Conservation (phyloP, 345 rosid species). For the Nephelium lappaceum region DNA sequence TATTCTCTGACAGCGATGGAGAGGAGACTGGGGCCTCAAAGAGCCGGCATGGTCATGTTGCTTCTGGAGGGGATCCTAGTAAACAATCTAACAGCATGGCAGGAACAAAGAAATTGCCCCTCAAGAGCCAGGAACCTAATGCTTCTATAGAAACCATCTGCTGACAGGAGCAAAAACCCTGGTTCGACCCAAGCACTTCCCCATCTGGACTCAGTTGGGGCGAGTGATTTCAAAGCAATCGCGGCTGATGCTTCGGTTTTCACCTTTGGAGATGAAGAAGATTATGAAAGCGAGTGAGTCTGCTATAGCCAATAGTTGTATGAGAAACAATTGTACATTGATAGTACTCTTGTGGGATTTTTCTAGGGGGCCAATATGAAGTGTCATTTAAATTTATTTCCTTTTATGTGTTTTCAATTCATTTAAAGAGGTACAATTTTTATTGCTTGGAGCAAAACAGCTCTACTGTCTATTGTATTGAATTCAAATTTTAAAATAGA, state of each 20-base stretch:
- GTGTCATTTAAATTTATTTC: neutral
- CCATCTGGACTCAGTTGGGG: slow-evolving; percentile 28
- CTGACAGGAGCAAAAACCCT: slow-evolving; percentile 28
- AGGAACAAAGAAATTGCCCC: slow-evolving; percentile 32
- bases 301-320: neutral
- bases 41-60: slow-evolving; percentile 24
- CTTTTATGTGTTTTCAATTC: neutral
- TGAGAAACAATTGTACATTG: slow-evolving; percentile 13
- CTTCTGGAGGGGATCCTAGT: slow-evolving; percentile 13
- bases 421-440: neutral
- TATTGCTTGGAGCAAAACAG: neutral
- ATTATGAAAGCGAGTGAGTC: slow-evolving; percentile 67
- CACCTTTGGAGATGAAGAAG: slow-evolving; percentile 85
- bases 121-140: slow-evolving; percentile 13
- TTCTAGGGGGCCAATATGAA: neutral
- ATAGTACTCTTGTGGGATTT: no score
- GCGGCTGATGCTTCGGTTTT: slow-evolving; percentile 95
- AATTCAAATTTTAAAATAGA: no score
- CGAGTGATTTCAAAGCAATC: slow-evolving; percentile 71
- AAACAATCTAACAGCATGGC: slow-evolving; percentile 24
- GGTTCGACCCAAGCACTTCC: slow-evolving; percentile 27
- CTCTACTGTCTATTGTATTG: no score
- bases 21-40: slow-evolving; percentile 57
- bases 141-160: slow-evolving; percentile 28
- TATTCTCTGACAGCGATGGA: slow-evolving; percentile 80